Evolutionary conservation across 495 filamentous ascomycete genomes (phyloP).

Genomic region (Friedmanniomyces simplex): DNA sequence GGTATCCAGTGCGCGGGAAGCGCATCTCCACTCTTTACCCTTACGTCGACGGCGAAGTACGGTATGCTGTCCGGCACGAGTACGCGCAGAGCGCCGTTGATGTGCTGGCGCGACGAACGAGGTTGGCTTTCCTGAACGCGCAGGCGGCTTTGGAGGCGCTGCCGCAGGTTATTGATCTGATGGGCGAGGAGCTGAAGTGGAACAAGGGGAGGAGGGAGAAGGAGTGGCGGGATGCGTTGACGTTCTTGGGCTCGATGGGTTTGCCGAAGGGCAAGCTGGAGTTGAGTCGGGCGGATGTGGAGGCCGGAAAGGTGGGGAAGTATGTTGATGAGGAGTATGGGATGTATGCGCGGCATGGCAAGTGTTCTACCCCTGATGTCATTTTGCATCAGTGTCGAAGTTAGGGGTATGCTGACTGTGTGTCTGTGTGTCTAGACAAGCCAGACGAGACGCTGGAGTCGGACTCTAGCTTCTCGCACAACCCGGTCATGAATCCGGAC

Average conservation of each 20-base stretch:
- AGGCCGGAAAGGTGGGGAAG: conserved; percentile 52
- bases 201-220: conserved; percentile 57
- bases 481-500: conserved; percentile 31
- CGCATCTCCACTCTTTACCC: conserved; percentile 78
- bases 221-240: conserved; percentile 77
- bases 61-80: conserved; percentile 82
- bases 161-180: conserved; percentile 82
- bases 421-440: conserved; percentile 36
- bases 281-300: conserved; percentile 64
- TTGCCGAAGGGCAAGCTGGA: conserved; percentile 64
- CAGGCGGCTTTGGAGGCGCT: conserved; percentile 89
- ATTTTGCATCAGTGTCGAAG: too few species aligned
- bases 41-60: conserved; percentile 91
- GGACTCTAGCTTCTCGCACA: conserved; percentile 37
- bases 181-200: conserved; percentile 85
- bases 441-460: conserved; percentile 47
- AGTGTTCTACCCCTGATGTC: conserved; percentile 23
- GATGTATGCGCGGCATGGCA: conserved; percentile 67
- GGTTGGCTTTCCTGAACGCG: conserved; percentile 88
- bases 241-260: conserved; percentile 77
- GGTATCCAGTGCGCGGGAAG: conserved; percentile 81
- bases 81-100: conserved; percentile 93
- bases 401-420: neutral
- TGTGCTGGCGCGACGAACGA: conserved; percentile 75
- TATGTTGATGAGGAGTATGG: conserved; percentile 51